Conservation (phyloP, 495 filamentous ascomycete species). For the Daldinia concentrica region DNA sequence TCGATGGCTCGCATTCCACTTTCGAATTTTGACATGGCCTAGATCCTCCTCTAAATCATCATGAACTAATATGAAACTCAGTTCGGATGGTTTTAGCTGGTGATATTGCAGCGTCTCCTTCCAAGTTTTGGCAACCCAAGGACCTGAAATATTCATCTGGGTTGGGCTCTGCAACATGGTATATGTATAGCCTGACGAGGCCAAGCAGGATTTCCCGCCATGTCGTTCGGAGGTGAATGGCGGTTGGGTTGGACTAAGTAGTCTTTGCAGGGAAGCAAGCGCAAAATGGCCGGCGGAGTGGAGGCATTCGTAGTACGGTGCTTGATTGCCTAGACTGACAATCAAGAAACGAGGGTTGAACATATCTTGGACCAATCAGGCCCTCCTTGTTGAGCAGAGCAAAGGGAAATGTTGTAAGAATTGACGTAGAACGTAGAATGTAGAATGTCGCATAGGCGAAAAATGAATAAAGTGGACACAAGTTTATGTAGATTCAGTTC, state of each 20-base stretch:
- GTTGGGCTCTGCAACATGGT: slow-evolving; percentile 74
- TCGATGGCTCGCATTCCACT: slow-evolving; percentile 67
- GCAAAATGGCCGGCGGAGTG: slow-evolving; percentile 83
- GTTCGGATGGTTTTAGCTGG: slow-evolving; percentile 45
- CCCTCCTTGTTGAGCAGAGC: background rate
- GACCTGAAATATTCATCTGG: slow-evolving; percentile 79
- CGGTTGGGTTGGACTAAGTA: slow-evolving; percentile 54
- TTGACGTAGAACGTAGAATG: background rate
- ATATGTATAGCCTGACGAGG: slow-evolving; percentile 59
- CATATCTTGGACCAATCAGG: slow-evolving; percentile 20
- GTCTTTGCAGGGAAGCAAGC: slow-evolving; percentile 62
- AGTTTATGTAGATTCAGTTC: background rate
- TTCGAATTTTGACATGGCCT: slow-evolving; percentile 67
- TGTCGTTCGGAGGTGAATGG: slow-evolving; percentile 55
- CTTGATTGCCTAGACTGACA: slow-evolving; percentile 58
- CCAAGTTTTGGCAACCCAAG: slow-evolving; percentile 59
- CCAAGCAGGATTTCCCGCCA: slow-evolving; percentile 53
- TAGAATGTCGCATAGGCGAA: background rate
- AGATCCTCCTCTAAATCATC: slow-evolving; percentile 80
- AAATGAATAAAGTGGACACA: background rate
- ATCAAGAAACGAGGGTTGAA: slow-evolving; percentile 56
- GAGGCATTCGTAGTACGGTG: slow-evolving; percentile 72
- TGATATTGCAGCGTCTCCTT: slow-evolving; percentile 49
- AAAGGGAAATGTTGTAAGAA: background rate
- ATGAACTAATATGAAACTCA: slow-evolving; percentile 76